Conservation (phyloP, 495 filamentous ascomycete species). For the Extremus antarcticus region DNA sequence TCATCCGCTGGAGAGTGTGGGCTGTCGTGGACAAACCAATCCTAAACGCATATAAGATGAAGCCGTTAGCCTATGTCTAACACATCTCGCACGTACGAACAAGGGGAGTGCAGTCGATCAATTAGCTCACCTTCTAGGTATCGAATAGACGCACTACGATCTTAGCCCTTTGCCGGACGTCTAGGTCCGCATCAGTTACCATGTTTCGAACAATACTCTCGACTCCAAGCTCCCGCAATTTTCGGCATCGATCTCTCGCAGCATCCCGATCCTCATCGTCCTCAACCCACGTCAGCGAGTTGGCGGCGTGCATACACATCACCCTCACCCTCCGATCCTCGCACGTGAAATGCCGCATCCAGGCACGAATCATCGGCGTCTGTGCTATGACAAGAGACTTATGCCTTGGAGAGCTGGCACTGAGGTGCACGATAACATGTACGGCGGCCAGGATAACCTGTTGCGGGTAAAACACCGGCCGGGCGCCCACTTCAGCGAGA, state of each 20-base stretch:
- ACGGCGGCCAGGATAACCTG: conserved; percentile 67
- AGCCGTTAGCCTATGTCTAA: no score
- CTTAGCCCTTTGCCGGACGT: conserved; percentile 75
- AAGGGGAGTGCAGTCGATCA: no score
- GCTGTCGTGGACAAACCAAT: no score
- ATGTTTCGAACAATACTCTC: conserved; percentile 50
- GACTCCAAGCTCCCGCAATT: conserved; percentile 63
- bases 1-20: no score
- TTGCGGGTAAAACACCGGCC: conserved; percentile 18
- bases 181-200: conserved; percentile 63
- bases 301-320: conserved; percentile 68
- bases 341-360: conserved; percentile 54
- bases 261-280: conserved; percentile 50
- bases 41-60: no score
- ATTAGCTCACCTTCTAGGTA: no score
- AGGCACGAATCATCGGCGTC: conserved; percentile 38
- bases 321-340: conserved; percentile 56
- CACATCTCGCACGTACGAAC: no score
- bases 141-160: conserved; percentile 64
- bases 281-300: conserved; percentile 73
- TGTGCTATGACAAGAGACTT: conserved; percentile 65
- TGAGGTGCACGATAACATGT: conserved; percentile 74
- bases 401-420: conserved; percentile 65
- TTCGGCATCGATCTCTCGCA: conserved; percentile 51
- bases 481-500: neutral